Conservation (phyloP, 148 eudicot species). For the Amaranthus cruentus region DNA sequence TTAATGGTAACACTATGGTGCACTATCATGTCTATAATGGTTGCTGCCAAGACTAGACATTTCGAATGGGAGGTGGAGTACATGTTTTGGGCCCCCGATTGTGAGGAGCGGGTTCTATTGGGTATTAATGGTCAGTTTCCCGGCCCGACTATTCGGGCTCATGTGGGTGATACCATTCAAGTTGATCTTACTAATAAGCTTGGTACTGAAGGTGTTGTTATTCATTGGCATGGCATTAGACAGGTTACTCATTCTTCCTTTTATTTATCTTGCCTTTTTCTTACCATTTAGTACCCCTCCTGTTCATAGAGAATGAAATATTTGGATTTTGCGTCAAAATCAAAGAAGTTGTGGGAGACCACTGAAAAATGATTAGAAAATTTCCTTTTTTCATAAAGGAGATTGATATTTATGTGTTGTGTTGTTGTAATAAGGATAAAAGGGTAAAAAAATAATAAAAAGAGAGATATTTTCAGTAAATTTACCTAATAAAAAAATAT, state of each 20-base stretch:
- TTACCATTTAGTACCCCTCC: neutral
- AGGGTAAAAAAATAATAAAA: too few species aligned
- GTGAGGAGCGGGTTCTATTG: slow-evolving; percentile 54
- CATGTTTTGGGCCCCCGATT: slow-evolving; percentile 64
- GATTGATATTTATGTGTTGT: too few species aligned
- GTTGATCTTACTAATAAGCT: slow-evolving; percentile 71
- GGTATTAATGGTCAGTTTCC: slow-evolving; percentile 78
- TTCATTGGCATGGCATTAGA: slow-evolving; percentile 93
- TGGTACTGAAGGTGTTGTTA: slow-evolving; percentile 70
- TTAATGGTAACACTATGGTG: slow-evolving; percentile 6
- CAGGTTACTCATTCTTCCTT: slow-evolving; percentile 33
- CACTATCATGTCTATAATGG: neutral
- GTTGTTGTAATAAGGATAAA: too few species aligned
- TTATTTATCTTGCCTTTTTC: neutral
- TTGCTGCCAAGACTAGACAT: slow-evolving; percentile 31
- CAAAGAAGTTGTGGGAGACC: too few species aligned
- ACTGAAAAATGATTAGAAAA: too few species aligned
- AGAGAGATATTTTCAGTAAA: too few species aligned
- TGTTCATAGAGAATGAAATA: neutral
- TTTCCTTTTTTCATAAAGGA: too few species aligned
- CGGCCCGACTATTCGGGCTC: slow-evolving; percentile 67
- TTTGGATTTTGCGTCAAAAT: neutral
- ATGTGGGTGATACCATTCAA: slow-evolving; percentile 53
- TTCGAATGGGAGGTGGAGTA: slow-evolving; percentile 71
- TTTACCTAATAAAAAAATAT: too few species aligned